A percentile compares a stretch with the other conserved stretches of the same genome.
Evolutionary conservation across 2,329 filamentous ascomycete species (phyloP).

Genomic region (Sporothrix pseudoabietina): DNA sequence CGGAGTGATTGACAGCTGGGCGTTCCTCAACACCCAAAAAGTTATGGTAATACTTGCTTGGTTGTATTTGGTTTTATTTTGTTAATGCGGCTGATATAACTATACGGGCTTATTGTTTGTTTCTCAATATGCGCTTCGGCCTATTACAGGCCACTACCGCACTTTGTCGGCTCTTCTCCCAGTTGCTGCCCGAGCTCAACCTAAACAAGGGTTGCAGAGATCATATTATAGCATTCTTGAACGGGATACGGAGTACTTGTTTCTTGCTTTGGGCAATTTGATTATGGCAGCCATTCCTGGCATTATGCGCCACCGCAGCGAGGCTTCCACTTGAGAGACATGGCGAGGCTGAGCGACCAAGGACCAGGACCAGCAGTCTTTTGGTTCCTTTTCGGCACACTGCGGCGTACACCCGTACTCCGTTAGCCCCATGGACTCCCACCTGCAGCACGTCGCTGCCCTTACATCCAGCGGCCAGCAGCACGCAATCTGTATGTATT

Average conservation of each 20-base stretch:
- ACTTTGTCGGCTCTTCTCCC: neutral
- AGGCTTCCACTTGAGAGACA: slow-evolving; percentile 1
- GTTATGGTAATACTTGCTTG: neutral
- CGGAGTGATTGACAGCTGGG: neutral
- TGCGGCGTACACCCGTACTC: neutral
- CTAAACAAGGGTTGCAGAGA: neutral
- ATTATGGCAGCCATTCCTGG: neutral
- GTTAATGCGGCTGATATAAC: neutral
- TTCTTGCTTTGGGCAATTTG: neutral
- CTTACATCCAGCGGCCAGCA: neutral
- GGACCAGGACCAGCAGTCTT: neutral
- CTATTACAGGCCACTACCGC: neutral
- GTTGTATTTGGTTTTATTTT: neutral
- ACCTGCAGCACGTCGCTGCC: neutral
- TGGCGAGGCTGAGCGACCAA: slow-evolving; percentile 17
- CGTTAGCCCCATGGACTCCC: neutral
- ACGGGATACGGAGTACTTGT: neutral
- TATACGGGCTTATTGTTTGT: neutral
- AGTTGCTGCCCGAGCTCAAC: slow-evolving; percentile 11
- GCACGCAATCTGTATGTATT: neutral
- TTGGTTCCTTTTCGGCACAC: neutral
- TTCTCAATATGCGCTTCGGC: neutral
- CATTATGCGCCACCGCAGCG: neutral
- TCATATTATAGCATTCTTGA: neutral
- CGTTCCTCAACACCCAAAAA: neutral